A percentile compares a stretch with the other conserved stretches of the same genome.
phyloP scores from a whole-genome alignment of 805 yeast genomes.

The Maudiozyma bulderi region DNA sequence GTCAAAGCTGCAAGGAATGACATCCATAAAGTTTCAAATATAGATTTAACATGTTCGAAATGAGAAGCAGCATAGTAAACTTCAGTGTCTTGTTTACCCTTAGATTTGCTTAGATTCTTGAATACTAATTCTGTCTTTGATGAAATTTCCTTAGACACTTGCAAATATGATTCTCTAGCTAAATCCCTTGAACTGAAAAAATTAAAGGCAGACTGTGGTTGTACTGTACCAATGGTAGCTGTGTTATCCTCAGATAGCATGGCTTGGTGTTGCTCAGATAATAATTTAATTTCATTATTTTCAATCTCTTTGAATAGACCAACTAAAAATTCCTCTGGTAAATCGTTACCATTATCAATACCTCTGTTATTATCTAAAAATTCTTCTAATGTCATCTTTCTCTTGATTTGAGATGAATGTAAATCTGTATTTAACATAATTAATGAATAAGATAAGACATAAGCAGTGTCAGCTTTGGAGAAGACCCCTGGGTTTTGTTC shows the following conservation, averaged over 20 bases:
- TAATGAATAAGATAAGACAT: slow-evolving; percentile 83
- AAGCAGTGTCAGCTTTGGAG: slow-evolving; percentile 89
- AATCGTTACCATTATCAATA: slow-evolving; percentile 80
- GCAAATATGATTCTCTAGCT: slow-evolving; percentile 75
- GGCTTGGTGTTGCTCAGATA: slow-evolving; percentile 91
- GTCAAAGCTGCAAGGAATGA: slow-evolving; percentile 89
- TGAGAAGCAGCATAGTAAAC: slow-evolving; percentile 76
- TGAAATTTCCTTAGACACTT: slow-evolving; percentile 87
- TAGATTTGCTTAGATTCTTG: slow-evolving; percentile 47
- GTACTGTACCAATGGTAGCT: slow-evolving; percentile 26
- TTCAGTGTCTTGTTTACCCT: slow-evolving; percentile 33
- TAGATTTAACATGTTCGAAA: slow-evolving; percentile 82
- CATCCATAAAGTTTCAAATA: slow-evolving; percentile 96
- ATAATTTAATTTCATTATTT: slow-evolving; percentile 75
- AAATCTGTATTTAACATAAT: slow-evolving; percentile 91
- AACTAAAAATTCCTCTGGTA: slow-evolving; percentile 63
- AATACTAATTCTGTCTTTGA: slow-evolving; percentile 80
- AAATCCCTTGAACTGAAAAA: slow-evolving; percentile 65
- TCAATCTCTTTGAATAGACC: slow-evolving; percentile 71
- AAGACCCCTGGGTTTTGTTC: slow-evolving; percentile 83
- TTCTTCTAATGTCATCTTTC: slow-evolving; percentile 80
- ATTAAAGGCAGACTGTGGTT: slow-evolving; percentile 36
- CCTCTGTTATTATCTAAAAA: slow-evolving; percentile 83
- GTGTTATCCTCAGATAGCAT: slow-evolving; percentile 54
- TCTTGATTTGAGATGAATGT: slow-evolving; percentile 79